Evolutionary conservation across 2,329 filamentous ascomycete species (phyloP), one percentile per base, ranked within the genome.

Genomic region (Tolypocladium nubicola): DNA sequence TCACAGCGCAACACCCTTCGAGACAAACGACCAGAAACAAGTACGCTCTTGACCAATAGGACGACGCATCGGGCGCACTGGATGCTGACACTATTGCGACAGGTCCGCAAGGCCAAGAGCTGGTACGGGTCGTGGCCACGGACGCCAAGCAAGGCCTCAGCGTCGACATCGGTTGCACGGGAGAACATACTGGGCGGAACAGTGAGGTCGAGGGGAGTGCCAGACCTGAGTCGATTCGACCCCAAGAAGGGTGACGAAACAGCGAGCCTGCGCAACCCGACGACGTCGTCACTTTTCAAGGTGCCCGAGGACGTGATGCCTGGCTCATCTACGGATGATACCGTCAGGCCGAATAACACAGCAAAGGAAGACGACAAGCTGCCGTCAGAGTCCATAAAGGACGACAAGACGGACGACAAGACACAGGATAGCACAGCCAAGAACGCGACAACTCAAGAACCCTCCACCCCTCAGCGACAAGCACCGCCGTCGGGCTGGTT

Each of bases 81-180:
- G 16, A 1, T 23, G 53, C 60, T 58, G 43, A 59, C 49, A 8
- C 26, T 43, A 16, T 52, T 19, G 26, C 53, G 26, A 39, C 63
- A 83, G 79, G 69, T 78, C 41, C 76, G 75, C 59, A 82, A 82
- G 65, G 70, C 76, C 10, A 74, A 74, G 53, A 85, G 82, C 67
- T 86, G 83, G 83, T 86, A 86, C 67, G 81, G 81, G 56, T 81
- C 83, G 21, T 85, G 81, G 81, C 79, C 81, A 21, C 74, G 79
- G 59, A 67, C 70, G 39, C 72, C 78, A 37, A 86, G 84, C 37
- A 86, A 86, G 64, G 80, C 83, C 8, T 71, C 75, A 19, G 76
- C 83, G 35, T 86, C 82, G 10, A 85, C 79, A 7, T 80, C 83
- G 55, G 72, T 87, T 50, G 81, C 82, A 4, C 77, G 76, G 61